Percentiles rank a stretch among this genome's conserved stretches.
These are phyloP conservation scores for Schizochytrium sp. DNA, from an alignment of 108 stramenopile genomes.

Conservation along the genomic window DNA sequence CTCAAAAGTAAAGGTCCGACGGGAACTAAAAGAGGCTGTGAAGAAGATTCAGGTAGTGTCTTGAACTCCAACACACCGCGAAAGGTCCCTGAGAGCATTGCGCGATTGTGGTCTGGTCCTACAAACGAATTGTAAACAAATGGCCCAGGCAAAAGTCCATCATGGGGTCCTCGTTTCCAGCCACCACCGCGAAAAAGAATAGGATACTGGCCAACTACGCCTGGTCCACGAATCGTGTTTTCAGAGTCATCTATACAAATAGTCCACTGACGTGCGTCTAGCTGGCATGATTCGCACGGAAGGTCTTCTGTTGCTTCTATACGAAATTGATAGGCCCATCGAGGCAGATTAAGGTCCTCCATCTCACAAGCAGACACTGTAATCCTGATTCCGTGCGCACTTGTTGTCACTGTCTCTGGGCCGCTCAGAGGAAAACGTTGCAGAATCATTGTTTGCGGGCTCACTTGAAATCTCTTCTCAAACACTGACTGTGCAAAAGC, in stretches of 20 bases:
- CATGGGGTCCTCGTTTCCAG: background rate
- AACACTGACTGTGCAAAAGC: background rate
- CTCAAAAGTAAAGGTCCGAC: too few species aligned
- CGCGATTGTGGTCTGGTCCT: conserved; percentile 1
- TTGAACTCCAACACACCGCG: background rate
- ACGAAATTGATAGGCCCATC: background rate
- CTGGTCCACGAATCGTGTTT: background rate
- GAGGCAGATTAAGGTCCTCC: background rate
- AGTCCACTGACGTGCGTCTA: background rate
- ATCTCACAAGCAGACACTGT: background rate
- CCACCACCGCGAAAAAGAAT: background rate
- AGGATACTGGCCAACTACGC: background rate
- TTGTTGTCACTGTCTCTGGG: background rate
- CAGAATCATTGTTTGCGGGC: background rate
- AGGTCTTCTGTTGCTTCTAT: background rate
- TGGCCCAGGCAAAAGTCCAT: background rate
- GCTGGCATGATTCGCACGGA: background rate
- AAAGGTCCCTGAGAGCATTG: background rate
- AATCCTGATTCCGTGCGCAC: conserved; percentile 1
- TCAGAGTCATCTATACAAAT: background rate
- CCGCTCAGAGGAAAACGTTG: background rate
- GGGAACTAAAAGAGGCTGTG: too few species aligned
- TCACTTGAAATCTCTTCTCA: background rate
- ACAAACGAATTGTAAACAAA: background rate
- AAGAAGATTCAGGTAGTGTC: too few species aligned